Conservation (phyloP, 805 yeast species). For the Pichia phayaonensis region DNA sequence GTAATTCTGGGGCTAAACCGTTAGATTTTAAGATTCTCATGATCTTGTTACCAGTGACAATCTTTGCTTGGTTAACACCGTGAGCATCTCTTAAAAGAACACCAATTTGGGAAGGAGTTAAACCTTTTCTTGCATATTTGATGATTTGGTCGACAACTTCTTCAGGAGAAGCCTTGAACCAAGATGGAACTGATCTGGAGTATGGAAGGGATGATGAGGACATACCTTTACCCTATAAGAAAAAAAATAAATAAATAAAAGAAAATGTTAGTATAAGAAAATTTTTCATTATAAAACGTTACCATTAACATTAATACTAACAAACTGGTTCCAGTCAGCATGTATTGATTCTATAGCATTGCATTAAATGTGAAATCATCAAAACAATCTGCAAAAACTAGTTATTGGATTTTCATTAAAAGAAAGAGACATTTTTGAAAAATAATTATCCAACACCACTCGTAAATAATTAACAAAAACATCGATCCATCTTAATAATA, state of each 20-base stretch:
- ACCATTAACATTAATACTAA: slow-evolving; percentile 22
- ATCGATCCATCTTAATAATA: background rate
- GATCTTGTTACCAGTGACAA: slow-evolving; percentile 98
- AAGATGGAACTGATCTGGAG: slow-evolving; percentile 97
- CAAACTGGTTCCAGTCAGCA: slow-evolving; percentile 50
- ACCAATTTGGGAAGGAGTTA: slow-evolving; percentile 99
- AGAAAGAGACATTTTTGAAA: background rate
- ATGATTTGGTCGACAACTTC: slow-evolving; percentile 95
- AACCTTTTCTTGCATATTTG: slow-evolving; percentile 99
- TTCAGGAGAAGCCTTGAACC: slow-evolving; percentile 97
- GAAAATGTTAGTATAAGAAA: slow-evolving; percentile 24
- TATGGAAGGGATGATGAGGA: slow-evolving; percentile 98
- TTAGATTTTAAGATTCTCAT: slow-evolving; percentile 98
- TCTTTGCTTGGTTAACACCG: slow-evolving; percentile 97
- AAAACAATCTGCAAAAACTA: background rate
- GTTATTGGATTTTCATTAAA: background rate
- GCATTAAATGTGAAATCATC: background rate
- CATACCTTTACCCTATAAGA: slow-evolving; percentile 91
- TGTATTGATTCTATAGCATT: background rate
- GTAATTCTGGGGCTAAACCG: slow-evolving; percentile 99
- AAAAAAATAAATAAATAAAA: slow-evolving; percentile 11
- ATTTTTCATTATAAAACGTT: slow-evolving; percentile 17
- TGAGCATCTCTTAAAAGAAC: slow-evolving; percentile 99
- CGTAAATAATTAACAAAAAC: background rate
- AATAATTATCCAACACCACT: slow-evolving; percentile 1